Evolutionary conservation across 768 basidiomycete genomes (phyloP).

Genomic region (Tylopilus rubrobrunneus): DNA sequence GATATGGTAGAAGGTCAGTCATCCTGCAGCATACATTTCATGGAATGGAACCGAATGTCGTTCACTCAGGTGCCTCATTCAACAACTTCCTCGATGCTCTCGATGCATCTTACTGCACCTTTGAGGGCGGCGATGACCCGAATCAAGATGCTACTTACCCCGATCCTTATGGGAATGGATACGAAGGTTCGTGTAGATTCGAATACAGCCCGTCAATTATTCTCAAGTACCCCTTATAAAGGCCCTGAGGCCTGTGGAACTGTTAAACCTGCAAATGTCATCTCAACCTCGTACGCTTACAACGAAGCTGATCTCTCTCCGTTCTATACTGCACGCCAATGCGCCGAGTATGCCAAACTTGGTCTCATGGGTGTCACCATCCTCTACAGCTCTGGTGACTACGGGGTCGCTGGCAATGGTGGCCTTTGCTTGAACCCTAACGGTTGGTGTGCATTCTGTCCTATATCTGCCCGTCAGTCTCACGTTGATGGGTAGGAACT

Average conservation of each 20-base stretch:
- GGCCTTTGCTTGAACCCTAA: slow-evolving; percentile 9
- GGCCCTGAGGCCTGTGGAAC: slow-evolving; percentile 35
- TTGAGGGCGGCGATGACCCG: slow-evolving; percentile 34
- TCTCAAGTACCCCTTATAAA: background rate
- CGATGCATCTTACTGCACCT: slow-evolving; percentile 36
- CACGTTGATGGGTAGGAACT: slow-evolving; percentile 18
- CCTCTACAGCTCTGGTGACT: slow-evolving; percentile 15
- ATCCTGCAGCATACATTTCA: too few relatives aligned
- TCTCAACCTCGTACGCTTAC: slow-evolving; percentile 42
- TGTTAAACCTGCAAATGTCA: slow-evolving; percentile 35
- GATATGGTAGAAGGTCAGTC: slow-evolving; percentile 25
- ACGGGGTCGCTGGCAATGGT: background rate
- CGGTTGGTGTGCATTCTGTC: slow-evolving; percentile 15
- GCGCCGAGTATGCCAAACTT: slow-evolving; percentile 45
- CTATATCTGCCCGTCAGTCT: background rate
- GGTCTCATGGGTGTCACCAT: slow-evolving; percentile 36
- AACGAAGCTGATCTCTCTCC: slow-evolving; percentile 35
- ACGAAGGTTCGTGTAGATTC: background rate
- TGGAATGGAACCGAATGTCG: background rate
- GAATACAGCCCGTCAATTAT: background rate
- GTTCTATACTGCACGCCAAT: slow-evolving; percentile 39
- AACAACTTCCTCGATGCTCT: slow-evolving; percentile 39
- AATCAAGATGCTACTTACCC: slow-evolving; percentile 27
- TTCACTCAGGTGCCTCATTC: slow-evolving; percentile 28
- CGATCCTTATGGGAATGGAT: slow-evolving; percentile 7